Evolutionary conservation across 805 yeast species (phyloP).

Genomic region (Wickerhamiella shivajii): DNA sequence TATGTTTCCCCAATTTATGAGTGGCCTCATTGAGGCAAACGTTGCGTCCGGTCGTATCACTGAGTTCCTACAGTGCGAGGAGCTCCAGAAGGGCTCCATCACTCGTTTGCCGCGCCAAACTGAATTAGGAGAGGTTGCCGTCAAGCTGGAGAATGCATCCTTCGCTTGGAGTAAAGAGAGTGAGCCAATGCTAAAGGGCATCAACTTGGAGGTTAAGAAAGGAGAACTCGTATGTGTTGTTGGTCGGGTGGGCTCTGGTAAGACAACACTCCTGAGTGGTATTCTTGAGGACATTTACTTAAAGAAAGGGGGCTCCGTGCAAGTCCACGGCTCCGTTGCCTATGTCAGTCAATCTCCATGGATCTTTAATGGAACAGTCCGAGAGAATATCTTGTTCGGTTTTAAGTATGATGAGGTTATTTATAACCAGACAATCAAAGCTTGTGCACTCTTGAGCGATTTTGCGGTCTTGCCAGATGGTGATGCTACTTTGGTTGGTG

Average conservation of each 20-base stretch:
- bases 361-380: conserved; percentile 90
- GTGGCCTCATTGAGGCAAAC: conserved; percentile 75
- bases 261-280: conserved; percentile 68
- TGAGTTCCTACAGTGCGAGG: conserved; percentile 52
- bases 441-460: conserved; percentile 56
- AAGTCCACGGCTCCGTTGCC: conserved; percentile 63
- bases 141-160: conserved; percentile 24
- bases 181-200: conserved; percentile 47
- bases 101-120: conserved; percentile 45
- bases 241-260: conserved; percentile 85
- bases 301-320: conserved; percentile 57
- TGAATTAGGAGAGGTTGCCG: conserved; percentile 47
- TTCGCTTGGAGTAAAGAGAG: conserved; percentile 54
- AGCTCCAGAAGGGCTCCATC: conserved; percentile 71
- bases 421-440: conserved; percentile 41
- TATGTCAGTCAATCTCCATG: conserved; percentile 87
- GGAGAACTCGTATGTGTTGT: conserved; percentile 78
- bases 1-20: conserved; percentile 79
- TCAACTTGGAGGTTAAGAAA: conserved; percentile 54
- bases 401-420: conserved; percentile 33
- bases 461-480: conserved; percentile 56
- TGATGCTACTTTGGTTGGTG: conserved; percentile 70
- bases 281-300: conserved; percentile 64
- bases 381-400: conserved; percentile 64
- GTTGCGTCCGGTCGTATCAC: conserved; percentile 43